Conservation (phyloP, 2,329 filamentous ascomycete genomes). For the Alternaria gaisen region DNA sequence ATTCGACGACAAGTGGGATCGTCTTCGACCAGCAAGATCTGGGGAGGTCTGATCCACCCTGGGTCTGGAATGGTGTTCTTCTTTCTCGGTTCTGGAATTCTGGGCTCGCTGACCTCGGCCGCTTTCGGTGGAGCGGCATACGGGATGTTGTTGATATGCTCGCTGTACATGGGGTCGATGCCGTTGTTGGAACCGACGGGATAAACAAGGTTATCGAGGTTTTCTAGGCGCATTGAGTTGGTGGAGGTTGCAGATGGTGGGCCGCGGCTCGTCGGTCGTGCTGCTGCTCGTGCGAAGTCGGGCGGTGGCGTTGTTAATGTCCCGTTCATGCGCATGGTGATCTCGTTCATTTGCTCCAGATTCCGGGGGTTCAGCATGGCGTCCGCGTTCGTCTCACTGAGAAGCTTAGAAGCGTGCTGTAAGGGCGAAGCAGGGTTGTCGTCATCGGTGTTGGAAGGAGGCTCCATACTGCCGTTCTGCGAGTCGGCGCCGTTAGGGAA, state of each 20-base stretch:
- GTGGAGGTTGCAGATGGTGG: slow-evolving; percentile 60
- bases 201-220: slow-evolving; percentile 80
- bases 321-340: slow-evolving; percentile 63
- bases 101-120: slow-evolving; percentile 58
- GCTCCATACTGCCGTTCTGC: slow-evolving; percentile 54
- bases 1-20: slow-evolving; percentile 73
- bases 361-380: slow-evolving; percentile 70
- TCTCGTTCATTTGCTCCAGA: slow-evolving; percentile 71
- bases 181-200: slow-evolving; percentile 90
- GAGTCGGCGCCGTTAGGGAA: slow-evolving; percentile 50
- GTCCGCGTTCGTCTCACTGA: slow-evolving; percentile 72
- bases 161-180: slow-evolving; percentile 92
- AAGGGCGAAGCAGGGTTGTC: slow-evolving; percentile 73
- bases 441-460: slow-evolving; percentile 61
- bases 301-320: slow-evolving; percentile 66
- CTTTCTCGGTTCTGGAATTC: slow-evolving; percentile 64
- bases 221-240: slow-evolving; percentile 63
- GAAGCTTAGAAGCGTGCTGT: slow-evolving; percentile 72
- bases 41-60: slow-evolving; percentile 73
- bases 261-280: slow-evolving; percentile 56
- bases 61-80: slow-evolving; percentile 69
- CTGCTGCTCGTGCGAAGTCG: slow-evolving; percentile 60
- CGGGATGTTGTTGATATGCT: slow-evolving; percentile 93
- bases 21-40: slow-evolving; percentile 90
- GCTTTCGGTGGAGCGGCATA: slow-evolving; percentile 79